Conservation (phyloP, 176 grass and related monocot species). For the Otatea glauca region DNA sequence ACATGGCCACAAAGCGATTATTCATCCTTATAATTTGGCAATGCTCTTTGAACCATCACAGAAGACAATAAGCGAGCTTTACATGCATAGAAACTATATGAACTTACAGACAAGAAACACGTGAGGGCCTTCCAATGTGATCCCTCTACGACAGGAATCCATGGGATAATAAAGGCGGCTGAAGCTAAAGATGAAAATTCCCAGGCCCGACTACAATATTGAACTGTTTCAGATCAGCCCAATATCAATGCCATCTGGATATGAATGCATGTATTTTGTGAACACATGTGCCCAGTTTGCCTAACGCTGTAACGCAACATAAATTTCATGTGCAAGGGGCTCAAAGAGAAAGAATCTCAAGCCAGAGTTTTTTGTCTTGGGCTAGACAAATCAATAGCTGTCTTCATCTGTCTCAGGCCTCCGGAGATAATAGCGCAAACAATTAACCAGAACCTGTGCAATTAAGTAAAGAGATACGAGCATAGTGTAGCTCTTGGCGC, state of each 20-base stretch:
- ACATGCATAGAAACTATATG: constrained; percentile 28
- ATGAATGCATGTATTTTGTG: background rate
- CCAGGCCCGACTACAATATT: constrained; percentile 6
- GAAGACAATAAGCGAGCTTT: constrained; percentile 16
- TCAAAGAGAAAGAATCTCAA: constrained; percentile 27
- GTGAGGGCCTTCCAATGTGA: constrained; percentile 22
- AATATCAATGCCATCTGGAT: constrained; percentile 36
- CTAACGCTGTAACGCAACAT: constrained; percentile 20
- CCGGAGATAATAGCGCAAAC: constrained; percentile 82
- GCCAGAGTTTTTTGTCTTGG: background rate
- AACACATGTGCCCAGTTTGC: background rate
- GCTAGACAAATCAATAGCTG: constrained; percentile 69
- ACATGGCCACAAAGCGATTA: no score
- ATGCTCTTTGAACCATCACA: background rate
- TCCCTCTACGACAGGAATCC: constrained; percentile 38
- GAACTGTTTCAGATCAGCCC: constrained; percentile 21
- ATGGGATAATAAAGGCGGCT: background rate
- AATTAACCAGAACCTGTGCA: constrained; percentile 70
- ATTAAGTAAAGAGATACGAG: constrained; percentile 29
- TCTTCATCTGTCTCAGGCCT: constrained; percentile 96
- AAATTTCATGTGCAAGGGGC: constrained; percentile 31
- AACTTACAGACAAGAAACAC: constrained; percentile 36
- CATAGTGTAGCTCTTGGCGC: constrained; percentile 14
- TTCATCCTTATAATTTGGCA: background rate
- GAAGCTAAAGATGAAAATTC: constrained; percentile 27